Conservation (phyloP, 345 rosid species). For the Arabidopsis suecica region DNA sequence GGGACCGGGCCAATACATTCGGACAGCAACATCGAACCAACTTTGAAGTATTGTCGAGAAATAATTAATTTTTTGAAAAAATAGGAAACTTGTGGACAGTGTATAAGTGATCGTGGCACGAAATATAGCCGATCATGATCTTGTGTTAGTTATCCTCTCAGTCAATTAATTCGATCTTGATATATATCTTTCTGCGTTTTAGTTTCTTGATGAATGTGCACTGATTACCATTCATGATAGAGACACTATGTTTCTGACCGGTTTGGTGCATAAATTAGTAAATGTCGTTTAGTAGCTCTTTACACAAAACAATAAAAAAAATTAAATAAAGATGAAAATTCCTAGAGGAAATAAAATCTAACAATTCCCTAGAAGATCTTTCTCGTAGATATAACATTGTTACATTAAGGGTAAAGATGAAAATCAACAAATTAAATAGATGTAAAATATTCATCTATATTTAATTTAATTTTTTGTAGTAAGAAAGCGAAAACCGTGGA, state of each 20-base stretch:
- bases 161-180: slow-evolving; percentile 32
- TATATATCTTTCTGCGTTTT: slow-evolving; percentile 21
- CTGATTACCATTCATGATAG: slow-evolving; percentile 7
- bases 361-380: slow-evolving; percentile 28
- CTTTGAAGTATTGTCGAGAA: slow-evolving; percentile 40
- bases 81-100: slow-evolving; percentile 44
- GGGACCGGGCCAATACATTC: slow-evolving; percentile 44
- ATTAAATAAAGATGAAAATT: slow-evolving; percentile 21
- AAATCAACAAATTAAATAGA: not conserved
- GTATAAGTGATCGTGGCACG: slow-evolving; percentile 41
- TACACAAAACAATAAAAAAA: no score
- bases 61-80: slow-evolving; percentile 3
- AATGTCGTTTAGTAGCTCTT: slow-evolving; percentile 18
- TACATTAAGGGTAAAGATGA: not conserved
- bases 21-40: slow-evolving; percentile 49
- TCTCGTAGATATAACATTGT: slow-evolving; percentile 8
- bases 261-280: slow-evolving; percentile 18
- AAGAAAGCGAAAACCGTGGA: slow-evolving; percentile 18
- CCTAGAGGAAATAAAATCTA: slow-evolving; percentile 3
- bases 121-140: slow-evolving; percentile 39
- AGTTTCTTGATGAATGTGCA: slow-evolving; percentile 23
- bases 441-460: slow-evolving; percentile 23
- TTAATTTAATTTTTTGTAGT: slow-evolving; percentile 1
- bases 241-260: slow-evolving; percentile 18
- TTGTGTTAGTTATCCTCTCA: slow-evolving; percentile 28